A percentile compares a stretch with the other conserved stretches of the same genome.
These are phyloP conservation scores for Colletotrichum incanum DNA, from an alignment of 2,329 filamentous ascomycete species.

Conservation along the genomic window DNA sequence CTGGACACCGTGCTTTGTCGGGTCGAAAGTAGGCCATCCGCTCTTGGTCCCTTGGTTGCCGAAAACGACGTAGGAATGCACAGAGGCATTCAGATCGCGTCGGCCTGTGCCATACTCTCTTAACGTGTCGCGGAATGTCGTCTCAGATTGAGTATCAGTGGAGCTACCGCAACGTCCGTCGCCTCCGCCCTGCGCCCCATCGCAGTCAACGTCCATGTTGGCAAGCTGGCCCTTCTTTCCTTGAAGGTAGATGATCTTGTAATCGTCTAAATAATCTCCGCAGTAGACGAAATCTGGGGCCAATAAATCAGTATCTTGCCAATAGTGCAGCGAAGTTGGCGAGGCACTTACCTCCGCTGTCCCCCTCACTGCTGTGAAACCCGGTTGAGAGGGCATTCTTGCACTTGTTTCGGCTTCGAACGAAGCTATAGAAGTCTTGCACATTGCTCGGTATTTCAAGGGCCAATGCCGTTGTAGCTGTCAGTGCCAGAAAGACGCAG, in stretches of 20 bases:
- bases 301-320: no score
- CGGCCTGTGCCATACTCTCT: conserved; percentile 54
- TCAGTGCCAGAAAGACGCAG: not conserved
- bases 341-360: conserved; percentile 53
- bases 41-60: conserved; percentile 56
- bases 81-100: conserved; percentile 59
- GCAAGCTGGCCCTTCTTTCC: conserved; percentile 58
- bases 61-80: conserved; percentile 66
- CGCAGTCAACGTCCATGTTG: conserved; percentile 74
- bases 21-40: conserved; percentile 54
- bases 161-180: conserved; percentile 63
- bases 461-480: conserved; percentile 18
- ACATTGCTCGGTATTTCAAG: conserved; percentile 60
- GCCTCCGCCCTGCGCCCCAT: conserved; percentile 62
- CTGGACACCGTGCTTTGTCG: conserved; percentile 56
- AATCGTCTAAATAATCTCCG: conserved; percentile 59
- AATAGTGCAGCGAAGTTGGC: not conserved
- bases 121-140: conserved; percentile 62
- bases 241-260: conserved; percentile 65
- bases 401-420: conserved; percentile 57
- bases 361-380: conserved; percentile 58
- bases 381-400: conserved; percentile 55
- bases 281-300: conserved; percentile 60
- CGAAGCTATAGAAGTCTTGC: conserved; percentile 57
- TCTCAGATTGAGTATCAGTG: conserved; percentile 61